Evolutionary conservation across 1,284 basidiomycete species (phyloP), one percentile per base, ranked within the genome.

Genomic region (Tremellales sp.): DNA sequence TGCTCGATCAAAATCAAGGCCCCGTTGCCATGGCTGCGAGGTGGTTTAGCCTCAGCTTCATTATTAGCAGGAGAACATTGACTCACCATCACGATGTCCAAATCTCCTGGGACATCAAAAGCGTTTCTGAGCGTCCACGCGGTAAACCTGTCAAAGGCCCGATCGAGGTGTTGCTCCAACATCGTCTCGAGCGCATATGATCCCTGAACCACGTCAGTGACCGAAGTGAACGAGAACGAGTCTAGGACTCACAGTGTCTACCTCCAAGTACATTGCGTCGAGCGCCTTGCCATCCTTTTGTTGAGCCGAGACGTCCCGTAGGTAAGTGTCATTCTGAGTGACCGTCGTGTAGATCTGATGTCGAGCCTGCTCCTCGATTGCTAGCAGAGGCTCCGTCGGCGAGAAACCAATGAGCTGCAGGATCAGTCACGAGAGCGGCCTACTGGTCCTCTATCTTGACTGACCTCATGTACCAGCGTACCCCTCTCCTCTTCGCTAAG

Each of bases 111-210:
- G 19, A 74, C 61, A n/a, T 68, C 62, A 45, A 76, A 76, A 3
- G 66, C 59, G 45, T 76, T 76, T 19, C 74, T 51, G 49, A 74
- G 54, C 19, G 61, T 58, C 62, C 70, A 76, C 31, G 65, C 66
- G 12, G 64, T 70, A 27, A 73, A 70, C 46, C 59, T 71, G 52
- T 76, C 74, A 31, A 72, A 69, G 2, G 73, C 72, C 12, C 61
- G 54, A 49, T 75, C 74, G 43, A 75, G 61, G 27, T 73, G 69
- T 11, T 58, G 61, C 48, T 72, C 72, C 2, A 75, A 52, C 39
- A 75, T 54, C 4, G 74, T 74, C 52, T 76, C 73, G n/a, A 74
- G 59, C 13, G 64, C 59, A 43, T 72, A 65, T 25, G 70, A 47
- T 3, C 70, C 70, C 65, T 70, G 40, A n/a, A n/a, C 60, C 37